Evolutionary conservation across 179 eudicot species (phyloP).

Genomic region (Silene vulgaris): DNA sequence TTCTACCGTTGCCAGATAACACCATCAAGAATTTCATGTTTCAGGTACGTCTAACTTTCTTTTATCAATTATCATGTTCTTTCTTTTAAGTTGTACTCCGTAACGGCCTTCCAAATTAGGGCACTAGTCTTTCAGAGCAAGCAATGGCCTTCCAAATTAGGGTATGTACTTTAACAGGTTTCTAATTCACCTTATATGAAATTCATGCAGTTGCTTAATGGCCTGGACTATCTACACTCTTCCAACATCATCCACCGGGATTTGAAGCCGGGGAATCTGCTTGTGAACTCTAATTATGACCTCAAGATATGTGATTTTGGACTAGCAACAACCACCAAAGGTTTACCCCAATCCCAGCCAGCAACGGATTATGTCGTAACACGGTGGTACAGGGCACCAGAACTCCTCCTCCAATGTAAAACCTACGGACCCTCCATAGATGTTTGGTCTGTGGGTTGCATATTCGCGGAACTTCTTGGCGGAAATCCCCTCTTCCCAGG

Average conservation of each 20-base stretch:
- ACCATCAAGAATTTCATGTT: constrained; percentile 23
- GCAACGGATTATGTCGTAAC: constrained; percentile 25
- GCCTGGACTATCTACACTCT: constrained; percentile 30
- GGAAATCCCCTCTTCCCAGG: constrained; percentile 25
- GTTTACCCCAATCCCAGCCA: not conserved
- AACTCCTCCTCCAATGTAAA: constrained; percentile 22
- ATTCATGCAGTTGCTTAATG: constrained; percentile 28
- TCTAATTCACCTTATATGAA: no score
- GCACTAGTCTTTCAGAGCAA: no score
- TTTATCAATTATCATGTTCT: no score
- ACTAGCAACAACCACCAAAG: constrained; percentile 20
- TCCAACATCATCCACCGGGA: constrained; percentile 34
- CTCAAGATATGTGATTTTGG: constrained; percentile 35
- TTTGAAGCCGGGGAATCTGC: constrained; percentile 30
- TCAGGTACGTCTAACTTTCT: no score
- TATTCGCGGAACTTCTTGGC: constrained; percentile 31
- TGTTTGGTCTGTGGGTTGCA: constrained; percentile 31
- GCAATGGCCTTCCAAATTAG: no score
- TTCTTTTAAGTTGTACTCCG: no score
- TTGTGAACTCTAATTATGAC: constrained; percentile 26
- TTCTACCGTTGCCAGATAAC: constrained; percentile 20
- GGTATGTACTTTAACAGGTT: no score
- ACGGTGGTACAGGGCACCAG: constrained; percentile 33
- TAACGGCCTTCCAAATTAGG: no score
- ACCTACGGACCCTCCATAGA: constrained; percentile 25